Evolutionary conservation across 257 asterid genomes (phyloP).

Genomic region (Solanum pimpinellifolium): DNA sequence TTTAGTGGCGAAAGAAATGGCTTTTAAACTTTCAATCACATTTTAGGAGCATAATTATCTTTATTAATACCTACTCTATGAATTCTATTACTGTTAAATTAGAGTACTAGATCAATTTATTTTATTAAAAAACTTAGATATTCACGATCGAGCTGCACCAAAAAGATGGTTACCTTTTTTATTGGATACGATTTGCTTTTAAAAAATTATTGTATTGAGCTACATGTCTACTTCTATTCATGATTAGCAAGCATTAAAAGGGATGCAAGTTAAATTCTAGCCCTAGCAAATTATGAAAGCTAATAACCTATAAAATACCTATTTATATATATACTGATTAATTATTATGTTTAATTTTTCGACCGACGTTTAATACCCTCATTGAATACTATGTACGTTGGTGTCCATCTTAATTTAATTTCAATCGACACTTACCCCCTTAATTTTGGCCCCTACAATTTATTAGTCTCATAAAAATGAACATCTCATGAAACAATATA

Average conservation of each 20-base stretch:
- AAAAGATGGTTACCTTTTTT: background rate
- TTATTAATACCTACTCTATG: background rate
- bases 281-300: too few species aligned
- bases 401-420: too few species aligned
- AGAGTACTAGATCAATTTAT: background rate
- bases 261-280: background rate
- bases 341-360: too few species aligned
- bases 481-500: too few species aligned
- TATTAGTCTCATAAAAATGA: too few species aligned
- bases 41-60: background rate
- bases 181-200: background rate
- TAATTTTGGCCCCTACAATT: too few species aligned
- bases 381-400: too few species aligned
- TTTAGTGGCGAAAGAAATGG: background rate
- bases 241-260: background rate
- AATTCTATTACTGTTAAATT: background rate
- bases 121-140: background rate
- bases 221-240: background rate
- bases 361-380: rapidly evolving
- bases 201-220: background rate
- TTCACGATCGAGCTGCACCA: background rate
- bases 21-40: background rate
- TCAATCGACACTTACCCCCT: too few species aligned
- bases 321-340: too few species aligned
- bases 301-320: too few species aligned